phyloP scores from a whole-genome alignment of 2,329 filamentous ascomycete species.

The Chrysosporium queenslandicum region DNA sequence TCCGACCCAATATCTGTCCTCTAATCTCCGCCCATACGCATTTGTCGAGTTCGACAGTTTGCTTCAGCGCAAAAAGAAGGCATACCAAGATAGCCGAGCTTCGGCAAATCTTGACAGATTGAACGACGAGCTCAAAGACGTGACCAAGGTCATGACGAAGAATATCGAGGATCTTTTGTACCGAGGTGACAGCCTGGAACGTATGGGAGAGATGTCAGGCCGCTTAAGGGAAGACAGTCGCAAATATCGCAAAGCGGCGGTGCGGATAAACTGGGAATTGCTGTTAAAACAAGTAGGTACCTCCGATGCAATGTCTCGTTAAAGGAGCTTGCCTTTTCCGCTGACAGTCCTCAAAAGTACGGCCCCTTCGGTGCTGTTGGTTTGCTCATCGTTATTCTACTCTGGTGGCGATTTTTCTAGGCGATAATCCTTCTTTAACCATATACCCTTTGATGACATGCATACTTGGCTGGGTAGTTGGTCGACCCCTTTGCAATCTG shows the following conservation, averaged over 20 bases:
- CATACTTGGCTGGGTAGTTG: background rate
- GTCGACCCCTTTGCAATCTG: background rate
- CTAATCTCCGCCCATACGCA: constrained; percentile 76
- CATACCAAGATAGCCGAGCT: constrained; percentile 86
- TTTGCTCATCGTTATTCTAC: constrained; percentile 71
- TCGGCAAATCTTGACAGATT: constrained; percentile 87
- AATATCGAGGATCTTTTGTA: constrained; percentile 98
- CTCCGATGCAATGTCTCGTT: background rate
- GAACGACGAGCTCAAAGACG: constrained; percentile 93
- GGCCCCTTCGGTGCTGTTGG: constrained; percentile 76
- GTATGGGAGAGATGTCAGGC: constrained; percentile 91
- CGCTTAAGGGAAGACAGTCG: constrained; percentile 82
- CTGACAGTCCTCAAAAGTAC: constrained; percentile 46
- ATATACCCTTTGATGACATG: constrained; percentile 6
- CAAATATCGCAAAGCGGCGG: constrained; percentile 86
- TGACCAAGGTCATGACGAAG: constrained; percentile 99
- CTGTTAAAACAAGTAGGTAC: constrained; percentile 67
- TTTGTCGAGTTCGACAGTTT: constrained; percentile 98
- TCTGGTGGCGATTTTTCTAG: constrained; percentile 90
- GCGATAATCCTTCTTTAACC: background rate
- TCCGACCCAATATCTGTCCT: constrained; percentile 59
- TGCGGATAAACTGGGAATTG: constrained; percentile 96
- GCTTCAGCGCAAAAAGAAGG: constrained; percentile 83
- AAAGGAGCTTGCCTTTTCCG: background rate
- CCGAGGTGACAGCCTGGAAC: constrained; percentile 82